Conservation (phyloP, 2,329 filamentous ascomycete genomes). For the Aspergillus hiratsukae region DNA sequence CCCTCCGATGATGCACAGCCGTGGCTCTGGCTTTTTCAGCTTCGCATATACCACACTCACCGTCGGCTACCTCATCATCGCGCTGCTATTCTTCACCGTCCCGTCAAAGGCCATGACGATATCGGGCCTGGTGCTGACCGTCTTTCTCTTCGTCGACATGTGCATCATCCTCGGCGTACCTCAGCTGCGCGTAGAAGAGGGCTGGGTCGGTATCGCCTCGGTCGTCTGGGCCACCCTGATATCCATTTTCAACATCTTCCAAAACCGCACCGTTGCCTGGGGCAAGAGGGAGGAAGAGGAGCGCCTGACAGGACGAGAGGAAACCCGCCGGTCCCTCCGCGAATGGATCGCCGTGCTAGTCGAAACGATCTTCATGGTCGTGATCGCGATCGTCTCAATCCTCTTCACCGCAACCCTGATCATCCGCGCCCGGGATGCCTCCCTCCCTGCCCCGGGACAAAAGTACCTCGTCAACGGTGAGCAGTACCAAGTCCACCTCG, state of each 20-base stretch:
- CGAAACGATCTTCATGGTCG: slow-evolving; percentile 65
- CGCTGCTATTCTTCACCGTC: slow-evolving; percentile 79
- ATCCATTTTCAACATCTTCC: slow-evolving; percentile 70
- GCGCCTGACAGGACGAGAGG: slow-evolving; percentile 79
- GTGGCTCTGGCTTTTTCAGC: slow-evolving; percentile 88
- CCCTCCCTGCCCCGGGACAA: slow-evolving; percentile 67
- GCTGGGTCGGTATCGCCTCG: slow-evolving; percentile 84
- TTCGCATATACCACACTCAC: slow-evolving; percentile 80
- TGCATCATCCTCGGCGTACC: slow-evolving; percentile 74
- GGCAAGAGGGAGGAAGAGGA: slow-evolving; percentile 92
- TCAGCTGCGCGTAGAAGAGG: slow-evolving; percentile 74
- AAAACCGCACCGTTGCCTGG: slow-evolving; percentile 80
- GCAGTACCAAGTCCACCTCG: slow-evolving; percentile 83
- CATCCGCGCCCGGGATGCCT: slow-evolving; percentile 73
- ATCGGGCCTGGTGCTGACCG: slow-evolving; percentile 62
- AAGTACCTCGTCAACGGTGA: slow-evolving; percentile 74
- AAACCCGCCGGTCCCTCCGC: slow-evolving; percentile 72
- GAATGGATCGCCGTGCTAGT: slow-evolving; percentile 81
- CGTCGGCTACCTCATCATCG: slow-evolving; percentile 68
- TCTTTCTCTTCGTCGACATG: slow-evolving; percentile 67
- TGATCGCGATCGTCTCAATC: slow-evolving; percentile 65
- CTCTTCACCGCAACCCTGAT: slow-evolving; percentile 76
- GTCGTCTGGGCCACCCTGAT: slow-evolving; percentile 80
- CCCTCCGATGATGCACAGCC: slow-evolving; percentile 76
- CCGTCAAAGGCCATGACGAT: slow-evolving; percentile 77